Conservation (phyloP, 164 flowering plant species). For the Warburgia ugandensis region DNA sequence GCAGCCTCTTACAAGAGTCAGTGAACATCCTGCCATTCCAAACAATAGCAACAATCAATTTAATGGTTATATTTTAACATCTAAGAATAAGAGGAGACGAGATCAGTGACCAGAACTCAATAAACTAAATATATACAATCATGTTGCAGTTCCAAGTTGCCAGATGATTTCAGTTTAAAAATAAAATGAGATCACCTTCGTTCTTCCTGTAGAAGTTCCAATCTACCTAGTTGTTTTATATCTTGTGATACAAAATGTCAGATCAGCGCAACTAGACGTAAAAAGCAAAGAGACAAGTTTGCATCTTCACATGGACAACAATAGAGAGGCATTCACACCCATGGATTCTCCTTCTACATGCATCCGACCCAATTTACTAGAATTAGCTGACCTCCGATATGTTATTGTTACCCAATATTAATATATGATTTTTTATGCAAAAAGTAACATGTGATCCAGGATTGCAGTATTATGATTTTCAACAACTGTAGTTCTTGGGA, state of each 20-base stretch:
- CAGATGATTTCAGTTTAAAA: neutral
- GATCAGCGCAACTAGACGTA: neutral
- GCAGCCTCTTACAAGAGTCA: slow-evolving; percentile 50
- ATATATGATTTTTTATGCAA: neutral
- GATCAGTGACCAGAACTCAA: slow-evolving; percentile 4
- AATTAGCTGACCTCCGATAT: no score
- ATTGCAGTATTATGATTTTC: no score
- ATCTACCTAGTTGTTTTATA: neutral
- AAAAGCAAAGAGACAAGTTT: neutral
- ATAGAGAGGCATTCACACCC: neutral
- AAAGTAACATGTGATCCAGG: neutral
- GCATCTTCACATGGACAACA: neutral
- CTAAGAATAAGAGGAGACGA: no score
- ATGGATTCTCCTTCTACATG: no score
- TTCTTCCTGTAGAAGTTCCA: neutral
- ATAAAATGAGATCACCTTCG: neutral
- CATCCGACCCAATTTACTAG: no score
- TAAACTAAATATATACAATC: neutral
- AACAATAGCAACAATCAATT: slow-evolving; percentile 7
- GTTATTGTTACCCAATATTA: neutral
- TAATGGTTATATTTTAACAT: neutral
- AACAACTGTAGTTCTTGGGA: no score
- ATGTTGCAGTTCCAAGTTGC: slow-evolving; percentile 4
- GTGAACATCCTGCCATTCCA: slow-evolving; percentile 58
- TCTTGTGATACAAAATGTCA: neutral